Percentiles rank a stretch among this genome's conserved stretches.
phyloP scores from a whole-genome alignment of 169 alveolate species.

The Ichthyophthirius multifiliis region DNA sequence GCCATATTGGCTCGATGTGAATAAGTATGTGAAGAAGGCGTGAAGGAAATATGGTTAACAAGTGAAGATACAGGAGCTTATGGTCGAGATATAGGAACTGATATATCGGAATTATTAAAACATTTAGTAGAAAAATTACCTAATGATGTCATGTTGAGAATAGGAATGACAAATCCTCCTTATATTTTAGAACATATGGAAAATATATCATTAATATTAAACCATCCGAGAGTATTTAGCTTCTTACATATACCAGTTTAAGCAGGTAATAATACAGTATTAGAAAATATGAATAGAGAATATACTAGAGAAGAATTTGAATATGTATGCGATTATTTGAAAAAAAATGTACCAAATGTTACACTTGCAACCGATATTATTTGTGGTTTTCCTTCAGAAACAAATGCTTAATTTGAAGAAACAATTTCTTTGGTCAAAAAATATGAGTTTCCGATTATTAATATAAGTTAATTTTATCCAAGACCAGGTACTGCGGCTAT shows the following conservation, averaged over 20 bases:
- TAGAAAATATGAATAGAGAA: slow-evolving; percentile 96
- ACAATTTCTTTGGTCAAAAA: slow-evolving; percentile 89
- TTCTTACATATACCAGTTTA: slow-evolving; percentile 98
- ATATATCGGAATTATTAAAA: slow-evolving; percentile 88
- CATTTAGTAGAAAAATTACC: slow-evolving; percentile 82
- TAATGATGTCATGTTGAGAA: slow-evolving; percentile 87
- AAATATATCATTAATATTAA: slow-evolving; percentile 89
- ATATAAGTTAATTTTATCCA: slow-evolving; percentile 97
- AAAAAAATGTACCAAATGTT: slow-evolving; percentile 86
- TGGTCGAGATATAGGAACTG: slow-evolving; percentile 97
- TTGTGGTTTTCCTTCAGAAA: slow-evolving; percentile 99
- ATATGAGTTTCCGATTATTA: slow-evolving; percentile 94
- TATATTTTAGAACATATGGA: slow-evolving; percentile 94
- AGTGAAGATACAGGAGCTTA: slow-evolving; percentile 99
- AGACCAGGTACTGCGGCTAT: slow-evolving; percentile 97
- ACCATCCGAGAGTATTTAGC: slow-evolving; percentile 94
- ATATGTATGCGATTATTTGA: slow-evolving; percentile 86
- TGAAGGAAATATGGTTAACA: slow-evolving; percentile 97
- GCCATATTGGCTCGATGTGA: slow-evolving; percentile 90
- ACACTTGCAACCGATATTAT: slow-evolving; percentile 97
- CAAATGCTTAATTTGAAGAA: slow-evolving; percentile 89
- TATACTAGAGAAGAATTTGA: slow-evolving; percentile 94
- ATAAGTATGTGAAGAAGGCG: slow-evolving; percentile 90
- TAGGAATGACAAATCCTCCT: slow-evolving; percentile 99
- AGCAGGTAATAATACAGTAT: slow-evolving; percentile 93